Base-by-base conservation (phyloP, 331 rosid genomes). In the Malus hybrid region DNA sequence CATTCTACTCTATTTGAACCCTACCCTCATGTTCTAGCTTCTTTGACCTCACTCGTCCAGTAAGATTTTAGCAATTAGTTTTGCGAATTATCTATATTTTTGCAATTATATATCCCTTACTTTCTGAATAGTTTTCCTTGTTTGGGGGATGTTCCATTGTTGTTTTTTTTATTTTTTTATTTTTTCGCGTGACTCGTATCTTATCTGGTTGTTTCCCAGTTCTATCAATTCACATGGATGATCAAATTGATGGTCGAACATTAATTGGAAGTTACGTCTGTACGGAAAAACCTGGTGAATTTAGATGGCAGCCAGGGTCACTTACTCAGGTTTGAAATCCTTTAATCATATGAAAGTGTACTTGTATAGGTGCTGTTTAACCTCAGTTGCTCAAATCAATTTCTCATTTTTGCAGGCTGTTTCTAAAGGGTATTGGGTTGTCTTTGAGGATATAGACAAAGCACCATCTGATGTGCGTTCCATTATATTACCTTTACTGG, bases 221-320 rank as follows among this genome's bases (percentile, higher is more conserved):
- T 84, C 80, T 94, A 55, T 90, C 83, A 16, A 91, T 94, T 69
- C 97, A 90, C 80, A 91, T 94, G 99, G 96, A 91, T 81, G 97
- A 94, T 80, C 99, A 94, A 83, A 88, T 88, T 78, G 99, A 94
- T 57, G 96, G 90, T 60, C 86, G 90, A 78, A 94, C 94, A 76
- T 85, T 94, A 77, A 82, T 90, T 50, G 97, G 99, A 79, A 83
- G 93, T 74, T 90, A 90, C 63, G 96, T 90, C 12, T 86, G 97
- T 82, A 81, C 99, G 18, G 96, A 94, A 77, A 86, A 77, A 77
- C 96, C 97, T 28, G 99, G 99, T 72, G 96, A 94, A 71, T 94
- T 91, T 79, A 84, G 87, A 84, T 94, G 99, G 99, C 99, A 94
- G 84, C 99, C 94, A 16, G 97, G 99, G 60, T 90, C 97, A 28